Percentiles rank a stretch among this genome's conserved stretches.
Evolutionary conservation across 164 flowering plant species (phyloP).

Genomic region (Berberis thunbergii): DNA sequence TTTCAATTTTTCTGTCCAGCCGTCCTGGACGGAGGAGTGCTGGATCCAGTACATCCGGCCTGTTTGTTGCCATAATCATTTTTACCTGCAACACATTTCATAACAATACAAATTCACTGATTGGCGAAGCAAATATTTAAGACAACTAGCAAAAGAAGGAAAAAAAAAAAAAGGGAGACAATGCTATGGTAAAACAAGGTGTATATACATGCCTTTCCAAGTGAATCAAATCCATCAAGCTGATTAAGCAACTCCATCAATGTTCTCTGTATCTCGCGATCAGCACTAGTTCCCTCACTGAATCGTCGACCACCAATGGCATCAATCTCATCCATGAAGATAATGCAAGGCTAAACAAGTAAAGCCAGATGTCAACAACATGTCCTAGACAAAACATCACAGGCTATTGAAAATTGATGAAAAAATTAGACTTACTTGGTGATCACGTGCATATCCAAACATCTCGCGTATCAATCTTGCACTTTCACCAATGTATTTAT

Average conservation of each 20-base stretch:
- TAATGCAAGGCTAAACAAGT: constrained; percentile 63
- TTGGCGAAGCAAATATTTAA: no score
- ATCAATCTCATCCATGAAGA: constrained; percentile 94
- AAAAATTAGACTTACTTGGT: constrained; percentile 44
- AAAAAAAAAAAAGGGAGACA: neutral
- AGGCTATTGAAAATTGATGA: neutral
- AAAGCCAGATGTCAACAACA: neutral
- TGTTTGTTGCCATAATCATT: constrained; percentile 88
- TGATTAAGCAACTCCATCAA: constrained; percentile 83
- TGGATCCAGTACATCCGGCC: constrained; percentile 88
- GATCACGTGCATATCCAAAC: constrained; percentile 85
- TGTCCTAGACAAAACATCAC: neutral
- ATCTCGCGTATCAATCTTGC: constrained; percentile 77
- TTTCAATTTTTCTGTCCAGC: constrained; percentile 75
- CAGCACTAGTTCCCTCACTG: constrained; percentile 80
- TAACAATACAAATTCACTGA: no score
- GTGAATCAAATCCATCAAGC: constrained; percentile 83
- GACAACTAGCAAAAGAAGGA: neutral
- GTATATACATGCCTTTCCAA: constrained; percentile 44
- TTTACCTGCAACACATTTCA: constrained; percentile 37
- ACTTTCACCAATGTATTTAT: constrained; percentile 84
- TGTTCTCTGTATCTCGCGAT: constrained; percentile 85
- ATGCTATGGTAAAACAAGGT: neutral
- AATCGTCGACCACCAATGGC: constrained; percentile 90
- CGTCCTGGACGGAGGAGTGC: constrained; percentile 92